Conservation (phyloP, 805 yeast species). For the Hanseniaspora jakobsenii region DNA sequence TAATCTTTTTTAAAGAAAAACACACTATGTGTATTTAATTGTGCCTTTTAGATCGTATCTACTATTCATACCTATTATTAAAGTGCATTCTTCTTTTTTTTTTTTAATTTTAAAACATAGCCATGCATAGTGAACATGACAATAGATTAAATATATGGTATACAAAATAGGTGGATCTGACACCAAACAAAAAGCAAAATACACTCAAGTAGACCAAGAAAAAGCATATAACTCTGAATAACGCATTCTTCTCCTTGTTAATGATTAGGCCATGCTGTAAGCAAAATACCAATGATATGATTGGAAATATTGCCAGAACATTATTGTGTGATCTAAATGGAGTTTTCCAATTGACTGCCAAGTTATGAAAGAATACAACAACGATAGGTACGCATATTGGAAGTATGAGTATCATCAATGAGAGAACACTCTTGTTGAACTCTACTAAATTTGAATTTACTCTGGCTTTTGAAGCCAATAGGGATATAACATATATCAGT, state of each 20-base stretch:
- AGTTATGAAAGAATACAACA: slow-evolving; percentile 70
- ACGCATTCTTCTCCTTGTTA: slow-evolving; percentile 17
- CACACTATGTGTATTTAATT: no score
- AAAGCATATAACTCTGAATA: slow-evolving; percentile 27
- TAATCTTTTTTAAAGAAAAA: no score
- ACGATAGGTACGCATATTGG: slow-evolving; percentile 71
- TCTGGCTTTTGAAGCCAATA: background rate
- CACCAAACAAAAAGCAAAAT: slow-evolving; percentile 61
- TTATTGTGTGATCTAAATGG: slow-evolving; percentile 84
- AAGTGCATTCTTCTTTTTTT: no score
- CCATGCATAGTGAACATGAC: slow-evolving; percentile 39
- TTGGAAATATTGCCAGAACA: slow-evolving; percentile 62
- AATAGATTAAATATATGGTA: slow-evolving; percentile 63
- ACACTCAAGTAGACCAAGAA: slow-evolving; percentile 42
- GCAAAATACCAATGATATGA: slow-evolving; percentile 38
- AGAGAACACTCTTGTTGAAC: slow-evolving; percentile 48
- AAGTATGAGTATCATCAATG: slow-evolving; percentile 63
- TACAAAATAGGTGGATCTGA: slow-evolving; percentile 72
- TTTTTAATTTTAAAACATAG: slow-evolving; percentile 3
- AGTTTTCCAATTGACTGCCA: slow-evolving; percentile 65
- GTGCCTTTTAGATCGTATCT: no score
- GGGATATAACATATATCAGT: background rate
- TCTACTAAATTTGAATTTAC: slow-evolving; percentile 35
- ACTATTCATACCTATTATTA: no score
- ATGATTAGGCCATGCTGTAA: slow-evolving; percentile 13